Evolutionary conservation across 2,329 filamentous ascomycete species (phyloP).

Genomic region (Fusarium sp.): DNA sequence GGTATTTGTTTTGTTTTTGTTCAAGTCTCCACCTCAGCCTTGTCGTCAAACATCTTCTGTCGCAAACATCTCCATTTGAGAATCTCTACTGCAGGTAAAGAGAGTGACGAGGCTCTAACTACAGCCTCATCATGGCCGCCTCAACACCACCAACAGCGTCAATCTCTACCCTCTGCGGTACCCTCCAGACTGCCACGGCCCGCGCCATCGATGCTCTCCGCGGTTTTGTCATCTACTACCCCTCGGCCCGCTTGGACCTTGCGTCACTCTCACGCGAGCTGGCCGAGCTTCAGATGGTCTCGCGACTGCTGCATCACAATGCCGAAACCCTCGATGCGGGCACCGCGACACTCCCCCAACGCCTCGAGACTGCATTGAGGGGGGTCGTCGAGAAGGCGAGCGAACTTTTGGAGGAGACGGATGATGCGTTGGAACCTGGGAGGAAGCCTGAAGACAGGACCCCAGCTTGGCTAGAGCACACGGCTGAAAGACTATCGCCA

Average conservation of each 20-base stretch:
- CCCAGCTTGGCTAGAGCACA: conserved; percentile 37
- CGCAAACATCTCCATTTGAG: not conserved
- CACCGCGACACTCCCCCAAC: conserved; percentile 17
- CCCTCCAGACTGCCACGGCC: conserved; percentile 34
- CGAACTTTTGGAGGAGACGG: conserved; percentile 35
- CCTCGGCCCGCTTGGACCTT: conserved; percentile 39
- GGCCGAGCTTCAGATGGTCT: conserved; percentile 40
- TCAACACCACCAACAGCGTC: conserved; percentile 6
- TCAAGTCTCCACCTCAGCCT: not conserved
- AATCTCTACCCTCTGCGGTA: conserved; percentile 33
- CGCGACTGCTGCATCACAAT: conserved; percentile 41
- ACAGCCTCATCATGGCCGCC: conserved; percentile 12
- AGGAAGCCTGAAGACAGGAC: conserved; percentile 24
- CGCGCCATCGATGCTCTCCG: conserved; percentile 35
- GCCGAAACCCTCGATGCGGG: conserved; percentile 29
- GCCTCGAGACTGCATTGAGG: conserved; percentile 25
- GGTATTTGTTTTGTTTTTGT: not conserved
- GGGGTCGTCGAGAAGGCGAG: conserved; percentile 33
- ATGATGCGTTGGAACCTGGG: conserved; percentile 33
- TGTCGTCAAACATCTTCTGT: not conserved
- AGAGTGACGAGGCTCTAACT: not conserved
- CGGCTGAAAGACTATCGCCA: conserved; percentile 35
- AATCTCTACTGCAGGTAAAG: not conserved
- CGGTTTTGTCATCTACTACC: conserved; percentile 38
- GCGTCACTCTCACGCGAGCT: conserved; percentile 42